Evolutionary conservation across 768 basidiomycete species (phyloP).

Genomic region (Steccherinum ochraceum): DNA sequence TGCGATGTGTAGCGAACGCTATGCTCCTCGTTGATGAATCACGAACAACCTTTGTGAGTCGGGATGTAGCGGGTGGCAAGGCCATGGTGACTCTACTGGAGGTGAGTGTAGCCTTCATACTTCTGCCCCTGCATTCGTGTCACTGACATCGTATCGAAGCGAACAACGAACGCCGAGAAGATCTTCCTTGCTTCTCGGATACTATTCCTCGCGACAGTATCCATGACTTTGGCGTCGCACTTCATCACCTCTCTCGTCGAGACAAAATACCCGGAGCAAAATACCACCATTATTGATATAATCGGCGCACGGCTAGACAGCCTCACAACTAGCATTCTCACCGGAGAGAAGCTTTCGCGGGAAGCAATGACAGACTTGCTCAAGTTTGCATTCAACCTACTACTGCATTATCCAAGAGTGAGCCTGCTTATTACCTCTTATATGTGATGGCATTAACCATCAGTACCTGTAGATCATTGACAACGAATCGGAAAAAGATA

Average conservation of each 20-base stretch:
- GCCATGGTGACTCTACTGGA: constrained; percentile 51
- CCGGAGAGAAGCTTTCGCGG: constrained; percentile 46
- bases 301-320: constrained; percentile 56
- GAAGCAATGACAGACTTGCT: constrained; percentile 81
- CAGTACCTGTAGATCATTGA: not conserved
- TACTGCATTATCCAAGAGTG: constrained; percentile 79
- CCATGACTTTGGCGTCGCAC: constrained; percentile 35
- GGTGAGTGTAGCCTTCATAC: constrained; percentile 30
- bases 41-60: constrained; percentile 47
- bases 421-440: constrained; percentile 11
- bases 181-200: constrained; percentile 74
- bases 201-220: constrained; percentile 66
- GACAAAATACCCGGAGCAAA: constrained; percentile 44
- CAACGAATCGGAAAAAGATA: not conserved
- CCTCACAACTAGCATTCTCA: constrained; percentile 41
- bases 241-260: constrained; percentile 60
- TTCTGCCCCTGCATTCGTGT: not conserved
- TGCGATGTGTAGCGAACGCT: constrained; percentile 76
- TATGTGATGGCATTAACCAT: not conserved
- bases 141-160: constrained; percentile 32
- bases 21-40: constrained; percentile 62
- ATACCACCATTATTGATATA: constrained; percentile 52
- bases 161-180: constrained; percentile 51
- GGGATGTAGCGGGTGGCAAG: constrained; percentile 60
- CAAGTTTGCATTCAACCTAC: constrained; percentile 79